Conservation (phyloP, 805 yeast species). For the Saccharomycopsis malanga region DNA sequence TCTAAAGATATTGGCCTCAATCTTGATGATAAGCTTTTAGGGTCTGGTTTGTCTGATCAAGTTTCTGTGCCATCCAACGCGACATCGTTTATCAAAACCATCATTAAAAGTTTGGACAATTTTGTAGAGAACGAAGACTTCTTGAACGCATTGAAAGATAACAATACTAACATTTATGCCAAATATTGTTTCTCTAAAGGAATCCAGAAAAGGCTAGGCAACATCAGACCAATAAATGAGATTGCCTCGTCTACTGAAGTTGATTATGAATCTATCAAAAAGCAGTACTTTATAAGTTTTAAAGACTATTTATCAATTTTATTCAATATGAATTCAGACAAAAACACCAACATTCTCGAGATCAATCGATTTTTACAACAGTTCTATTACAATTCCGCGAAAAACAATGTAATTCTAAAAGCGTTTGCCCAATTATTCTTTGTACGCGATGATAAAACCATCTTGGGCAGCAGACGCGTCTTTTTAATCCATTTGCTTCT, state of each 20-base stretch:
- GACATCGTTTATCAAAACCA: not conserved
- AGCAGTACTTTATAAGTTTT: slow-evolving; percentile 9
- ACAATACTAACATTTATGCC: slow-evolving; percentile 28
- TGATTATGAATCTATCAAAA: slow-evolving; percentile 26
- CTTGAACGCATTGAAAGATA: slow-evolving; percentile 11
- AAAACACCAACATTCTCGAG: not conserved
- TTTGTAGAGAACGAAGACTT: not conserved
- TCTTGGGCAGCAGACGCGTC: slow-evolving; percentile 43
- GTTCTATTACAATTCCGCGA: slow-evolving; percentile 1
- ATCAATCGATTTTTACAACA: not conserved
- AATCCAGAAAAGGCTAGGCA: slow-evolving; percentile 41
- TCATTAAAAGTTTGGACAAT: not conserved
- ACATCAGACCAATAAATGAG: slow-evolving; percentile 39
- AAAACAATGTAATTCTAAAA: slow-evolving; percentile 43
- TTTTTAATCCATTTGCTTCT: slow-evolving; percentile 28
- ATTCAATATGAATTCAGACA: not conserved
- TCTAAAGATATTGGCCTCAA: slow-evolving; percentile 1
- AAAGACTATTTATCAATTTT: slow-evolving; percentile 1
- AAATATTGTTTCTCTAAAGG: slow-evolving; percentile 29
- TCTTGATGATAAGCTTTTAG: slow-evolving; percentile 8
- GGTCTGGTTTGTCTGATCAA: not conserved
- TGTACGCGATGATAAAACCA: slow-evolving; percentile 52
- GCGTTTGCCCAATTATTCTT: slow-evolving; percentile 57
- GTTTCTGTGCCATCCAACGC: not conserved
- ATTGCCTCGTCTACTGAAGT: slow-evolving; percentile 28